Evolutionary conservation across 1,284 basidiomycete species (phyloP), one percentile per base, ranked within the genome.

Genomic region (Moesziomyces parantarcticus): DNA sequence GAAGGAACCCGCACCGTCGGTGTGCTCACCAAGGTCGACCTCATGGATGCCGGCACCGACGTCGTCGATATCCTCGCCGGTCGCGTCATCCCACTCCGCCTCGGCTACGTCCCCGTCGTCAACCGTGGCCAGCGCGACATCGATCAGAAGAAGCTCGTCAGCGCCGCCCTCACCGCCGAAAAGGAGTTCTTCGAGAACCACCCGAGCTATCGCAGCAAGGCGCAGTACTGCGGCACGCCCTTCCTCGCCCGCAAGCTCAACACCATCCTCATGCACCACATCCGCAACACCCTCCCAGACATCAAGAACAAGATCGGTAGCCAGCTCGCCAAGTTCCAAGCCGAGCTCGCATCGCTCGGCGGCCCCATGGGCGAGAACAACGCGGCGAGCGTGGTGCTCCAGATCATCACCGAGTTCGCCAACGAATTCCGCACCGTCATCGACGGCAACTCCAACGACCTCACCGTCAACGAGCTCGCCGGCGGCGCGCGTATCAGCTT

Each of bases 231-330:
- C 79, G 97, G 97, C 26, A 99, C 97, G 1, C 92, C 91, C 84
- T 97, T 93, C 84, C 87, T 99, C 43, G 93, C 96, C 25, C 94
- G 93, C 86, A 93, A 92, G 18, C 87, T 99, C 67, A 99, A 99
- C 83, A 91, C 93, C 86, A 94, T 97, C 40, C 86, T 99, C 66
- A 91, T 99, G 89, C 93, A 92, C 85, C 97, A 99, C 84, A 99
- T 99, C 77, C 90, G 97, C 58, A 97, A 99, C 82, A 98, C 98
- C 85, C 87, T 99, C 36, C 97, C 97, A 1, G 97, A 99, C 85
- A 99, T 99, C 95, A 99, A 99, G 85, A 97, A 97, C 22, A 89
- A 95, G 26, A 86, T 99, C 71, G 99, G 99, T 84, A 98, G 96
- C 9, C 87, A 99, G 14, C 99, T 99, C 93, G 94, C 95, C 18